Base-by-base conservation (phyloP, 805 yeast species). In the Teunomyces cretensis region DNA sequence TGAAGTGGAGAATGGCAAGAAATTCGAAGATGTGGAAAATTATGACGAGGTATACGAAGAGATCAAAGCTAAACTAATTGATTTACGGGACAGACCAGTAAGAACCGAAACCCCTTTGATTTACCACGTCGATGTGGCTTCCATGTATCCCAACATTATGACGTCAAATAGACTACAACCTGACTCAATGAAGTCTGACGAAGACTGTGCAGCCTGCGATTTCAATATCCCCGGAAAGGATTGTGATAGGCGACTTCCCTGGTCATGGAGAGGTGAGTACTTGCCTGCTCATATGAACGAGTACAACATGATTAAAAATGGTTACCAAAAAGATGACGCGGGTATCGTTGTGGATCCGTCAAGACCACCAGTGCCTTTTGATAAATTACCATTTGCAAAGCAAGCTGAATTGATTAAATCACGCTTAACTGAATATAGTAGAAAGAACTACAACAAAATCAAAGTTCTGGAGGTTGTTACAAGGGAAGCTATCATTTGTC, bases 141-240 rank as follows among this genome's bases (percentile, higher is more conserved):
- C 99, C 1, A 94, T 94, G 99, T 94, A 94, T 60, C 99, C 99
- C 5, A 94, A 94, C 60, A 94, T 94, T 62, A 94, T 94, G 98
- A 89, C 96, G 6, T 87, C 98, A 0, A 94, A 94, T 67, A 81
- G 99, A 60, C 74, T 94, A 43, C 99, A 94, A 63, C 99, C 99
- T 0, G 99, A 94, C 66, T 91, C 98, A 3, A 92, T 94, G 89
- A 91, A 94, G 53, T 72, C 85, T 0, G 98, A 92, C 58, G 88
- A 88, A 55, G 96, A 90, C 58, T 95, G 99, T 68, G 98, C 99
- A 0, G 83, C 95, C 33, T 95, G 99, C 71, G 99, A 94, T 56
- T 95, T 90, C 68, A 94, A 94, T 62, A 74, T 96, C 46, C 98
- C 97, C 0, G 97, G 96, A 4, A 94, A 94, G 59, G 78, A 76